Percentiles rank a stretch among this genome's conserved stretches.
Conservation (phyloP, 495 filamentous ascomycete species). For the Entonaema liquescens region DNA sequence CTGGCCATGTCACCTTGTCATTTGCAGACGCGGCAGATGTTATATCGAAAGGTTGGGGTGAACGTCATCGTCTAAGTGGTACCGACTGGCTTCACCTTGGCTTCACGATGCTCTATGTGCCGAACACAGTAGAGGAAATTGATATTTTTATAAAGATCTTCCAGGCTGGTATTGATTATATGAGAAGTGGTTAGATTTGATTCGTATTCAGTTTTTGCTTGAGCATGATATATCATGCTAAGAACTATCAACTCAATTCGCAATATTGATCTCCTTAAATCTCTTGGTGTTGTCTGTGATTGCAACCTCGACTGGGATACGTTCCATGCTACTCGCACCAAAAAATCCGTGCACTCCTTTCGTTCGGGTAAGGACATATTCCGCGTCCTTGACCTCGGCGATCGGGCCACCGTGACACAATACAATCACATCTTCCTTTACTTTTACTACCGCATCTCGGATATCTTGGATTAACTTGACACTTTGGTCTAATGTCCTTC, state of each 20-base stretch:
- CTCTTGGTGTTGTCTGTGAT: conserved; percentile 66
- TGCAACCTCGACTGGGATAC: conserved; percentile 73
- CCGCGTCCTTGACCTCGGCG: conserved; percentile 67
- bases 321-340: conserved; percentile 76
- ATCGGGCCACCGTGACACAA: conserved; percentile 76
- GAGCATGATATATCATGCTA: neutral
- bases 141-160: conserved; percentile 17
- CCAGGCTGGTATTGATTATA: conserved; percentile 34
- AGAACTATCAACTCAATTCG: neutral
- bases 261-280: conserved; percentile 62
- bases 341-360: conserved; percentile 74
- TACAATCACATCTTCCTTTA: conserved; percentile 68
- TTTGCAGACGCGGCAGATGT: conserved; percentile 78
- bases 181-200: conserved; percentile 27
- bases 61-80: conserved; percentile 79
- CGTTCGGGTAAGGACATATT: conserved; percentile 66
- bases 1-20: conserved; percentile 76
- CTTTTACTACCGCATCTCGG: conserved; percentile 62
- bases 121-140: conserved; percentile 31
- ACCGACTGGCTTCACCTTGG: conserved; percentile 48
- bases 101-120: conserved; percentile 37
- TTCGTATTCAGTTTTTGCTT: neutral
- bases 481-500: conserved; percentile 69
- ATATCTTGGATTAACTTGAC: conserved; percentile 68
- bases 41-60: conserved; percentile 84